phyloP scores from a whole-genome alignment of 768 basidiomycete genomes.

The Termitomyces sp. region DNA sequence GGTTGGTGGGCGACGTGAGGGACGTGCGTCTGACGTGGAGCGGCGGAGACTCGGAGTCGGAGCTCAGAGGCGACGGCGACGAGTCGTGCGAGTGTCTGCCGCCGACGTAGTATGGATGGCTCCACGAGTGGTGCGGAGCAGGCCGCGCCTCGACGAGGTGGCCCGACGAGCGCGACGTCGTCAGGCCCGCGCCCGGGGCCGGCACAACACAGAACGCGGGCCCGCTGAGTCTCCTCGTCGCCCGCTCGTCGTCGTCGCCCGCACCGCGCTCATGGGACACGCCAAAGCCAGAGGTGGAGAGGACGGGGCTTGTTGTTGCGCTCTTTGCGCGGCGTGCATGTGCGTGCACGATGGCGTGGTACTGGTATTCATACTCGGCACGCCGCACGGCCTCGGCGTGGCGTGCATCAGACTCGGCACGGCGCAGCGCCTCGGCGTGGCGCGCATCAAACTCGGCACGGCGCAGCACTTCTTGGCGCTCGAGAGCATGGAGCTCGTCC shows the following conservation, averaged over 20 bases:
- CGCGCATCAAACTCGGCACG: conserved; percentile 84
- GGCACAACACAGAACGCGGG: conserved; percentile 43
- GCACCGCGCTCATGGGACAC: conserved; percentile 28
- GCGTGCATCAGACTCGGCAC: conserved; percentile 82
- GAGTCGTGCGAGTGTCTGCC: conserved; percentile 38
- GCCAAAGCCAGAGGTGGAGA: conserved; percentile 30
- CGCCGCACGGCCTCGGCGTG: conserved; percentile 63
- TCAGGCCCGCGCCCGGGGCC: conserved; percentile 2
- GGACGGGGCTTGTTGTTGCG: conserved; percentile 61
- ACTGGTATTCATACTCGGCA: conserved; percentile 49
- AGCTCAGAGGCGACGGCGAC: conserved; percentile 66
- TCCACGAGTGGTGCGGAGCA: conserved; percentile 28
- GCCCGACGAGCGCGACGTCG: conserved; percentile 35
- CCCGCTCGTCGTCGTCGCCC: conserved; percentile 13
- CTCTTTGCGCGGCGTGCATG: conserved; percentile 44
- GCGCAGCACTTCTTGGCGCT: conserved; percentile 77
- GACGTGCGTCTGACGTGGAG: conserved; percentile 16
- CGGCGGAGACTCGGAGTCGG: conserved; percentile 44
- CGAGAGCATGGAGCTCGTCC: conserved; percentile 86
- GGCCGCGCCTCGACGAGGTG: conserved; percentile 41
- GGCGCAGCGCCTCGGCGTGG: conserved; percentile 58
- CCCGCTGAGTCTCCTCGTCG: conserved; percentile 46
- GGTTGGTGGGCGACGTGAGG: conserved; percentile 14
- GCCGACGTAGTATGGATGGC: conserved; percentile 32
- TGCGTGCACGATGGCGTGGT: conserved; percentile 7